Percentiles rank a stretch among this genome's conserved stretches.
These are phyloP conservation scores for Sclerotinia nivalis DNA, from an alignment of 2,329 filamentous ascomycete species.

Conservation along the genomic window DNA sequence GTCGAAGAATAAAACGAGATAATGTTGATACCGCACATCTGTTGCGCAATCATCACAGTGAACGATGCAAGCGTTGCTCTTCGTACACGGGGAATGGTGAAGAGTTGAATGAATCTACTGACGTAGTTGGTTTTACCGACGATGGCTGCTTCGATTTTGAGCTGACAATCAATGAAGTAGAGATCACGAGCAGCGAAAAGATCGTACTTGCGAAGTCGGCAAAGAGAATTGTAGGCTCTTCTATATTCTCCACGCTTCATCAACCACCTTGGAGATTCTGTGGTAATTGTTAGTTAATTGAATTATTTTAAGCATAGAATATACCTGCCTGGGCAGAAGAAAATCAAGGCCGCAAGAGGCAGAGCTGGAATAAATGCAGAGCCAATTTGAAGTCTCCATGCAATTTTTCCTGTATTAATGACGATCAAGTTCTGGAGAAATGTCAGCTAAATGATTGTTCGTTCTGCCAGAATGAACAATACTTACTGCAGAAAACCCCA, in stretches of 20 bases:
- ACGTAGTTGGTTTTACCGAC: conserved; percentile 52
- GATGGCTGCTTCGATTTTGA: conserved; percentile 43
- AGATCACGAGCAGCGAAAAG: conserved; percentile 63
- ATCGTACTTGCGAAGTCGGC: conserved; percentile 56
- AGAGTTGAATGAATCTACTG: conserved; percentile 63
- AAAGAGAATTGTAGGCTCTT: conserved; percentile 58
- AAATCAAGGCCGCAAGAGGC: conserved; percentile 60
- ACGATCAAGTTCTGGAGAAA: conserved; percentile 45
- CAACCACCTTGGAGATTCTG: conserved; percentile 56
- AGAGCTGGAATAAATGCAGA: conserved; percentile 64
- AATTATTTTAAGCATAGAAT: not conserved
- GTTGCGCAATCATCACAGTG: conserved; percentile 65
- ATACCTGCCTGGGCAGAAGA: conserved; percentile 54
- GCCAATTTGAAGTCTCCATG: conserved; percentile 64
- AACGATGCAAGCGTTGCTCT: conserved; percentile 75
- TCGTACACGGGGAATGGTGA: conserved; percentile 68
- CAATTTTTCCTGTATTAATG: conserved; percentile 54
- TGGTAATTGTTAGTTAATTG: not conserved
- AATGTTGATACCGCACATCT: conserved; percentile 55
- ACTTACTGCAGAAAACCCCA: conserved; percentile 42
- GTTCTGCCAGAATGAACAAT: not conserved
- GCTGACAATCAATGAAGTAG: conserved; percentile 58
- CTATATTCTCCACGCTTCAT: conserved; percentile 46
- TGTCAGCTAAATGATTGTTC: not conserved
- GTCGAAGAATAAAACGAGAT: conserved; percentile 74